Evolutionary conservation across 176 grass and related monocot species (phyloP), one percentile per base, ranked within the genome.

Genomic region (Hordeum marinum): DNA sequence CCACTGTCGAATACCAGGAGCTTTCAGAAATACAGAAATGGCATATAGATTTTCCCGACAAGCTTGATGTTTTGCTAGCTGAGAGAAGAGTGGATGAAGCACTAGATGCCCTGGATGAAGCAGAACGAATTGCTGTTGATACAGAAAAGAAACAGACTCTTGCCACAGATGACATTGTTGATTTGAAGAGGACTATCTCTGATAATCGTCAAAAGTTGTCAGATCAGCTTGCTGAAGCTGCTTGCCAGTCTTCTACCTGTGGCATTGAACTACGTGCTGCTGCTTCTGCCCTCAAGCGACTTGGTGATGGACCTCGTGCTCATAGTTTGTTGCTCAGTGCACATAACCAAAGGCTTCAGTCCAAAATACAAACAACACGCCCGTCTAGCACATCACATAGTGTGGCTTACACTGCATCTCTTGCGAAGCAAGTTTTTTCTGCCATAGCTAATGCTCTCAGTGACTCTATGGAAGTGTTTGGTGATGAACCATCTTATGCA

Each of bases 81-180:
- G 96, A 95, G 82, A 89, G 96, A 83, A 91, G 91, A 82, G 86
- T 98, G 6, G 93, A 94, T 68, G 93, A 98, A 91, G 91, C 96
- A 80, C 78, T 98, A 55, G 93, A 95, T 85, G 91, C 93, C 40
- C 69, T 98, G 41, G 93, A 98, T 45, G 83, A 95, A 90, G 93
- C 96, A 63, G 96, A 98, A 57, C 77, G 6, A 39, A 68, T 98
- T 25, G 87, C 66, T 70, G 26, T 78, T 62, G 91, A 94, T 72
- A 91, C 83, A 74, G 92, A 94, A 77, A 43, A 88, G 41, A 74
- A 89, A 11, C 78, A 80, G 21, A 84, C 83, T 85, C 87, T 98
- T 70, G 42, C 75, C 9, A 27, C 55, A 42, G 63, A 85, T 87
- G 91, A 90, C 8, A 80, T 98, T 58, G 73, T 86, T 79, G 17